Percentiles rank a stretch among this genome's conserved stretches.
These are phyloP conservation scores for Aspergillus fumigatus DNA, from an alignment of 2,329 filamentous ascomycete species.

Conservation along the genomic window DNA sequence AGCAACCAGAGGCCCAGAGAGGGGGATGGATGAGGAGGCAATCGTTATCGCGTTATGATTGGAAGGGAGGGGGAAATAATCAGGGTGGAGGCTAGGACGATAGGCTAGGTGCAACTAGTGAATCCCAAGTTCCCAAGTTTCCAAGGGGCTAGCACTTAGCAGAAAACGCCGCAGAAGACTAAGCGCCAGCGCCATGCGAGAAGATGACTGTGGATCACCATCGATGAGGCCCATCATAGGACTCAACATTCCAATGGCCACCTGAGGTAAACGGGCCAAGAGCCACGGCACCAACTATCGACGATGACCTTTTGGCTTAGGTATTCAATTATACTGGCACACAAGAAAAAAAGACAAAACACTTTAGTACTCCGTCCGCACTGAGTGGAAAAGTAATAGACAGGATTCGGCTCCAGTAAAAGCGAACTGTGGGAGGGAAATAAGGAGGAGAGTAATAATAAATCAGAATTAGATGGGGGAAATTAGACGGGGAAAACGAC, in stretches of 20 bases:
- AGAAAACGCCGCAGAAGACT: constrained; percentile 11
- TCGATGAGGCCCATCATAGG: constrained; percentile 15
- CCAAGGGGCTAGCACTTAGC: constrained; percentile 4
- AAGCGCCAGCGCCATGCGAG: not conserved
- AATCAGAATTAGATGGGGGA: not conserved
- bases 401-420: not conserved
- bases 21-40: constrained; percentile 10
- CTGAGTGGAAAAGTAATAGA: not conserved
- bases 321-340: not conserved
- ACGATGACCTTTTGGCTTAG: not conserved
- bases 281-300: not conserved
- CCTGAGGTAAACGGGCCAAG: not conserved
- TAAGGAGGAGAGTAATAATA: not conserved
- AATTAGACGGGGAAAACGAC: not conserved
- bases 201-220: constrained; percentile 16
- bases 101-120: constrained; percentile 19
- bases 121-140: constrained; percentile 14
- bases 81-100: not conserved
- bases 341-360: not conserved
- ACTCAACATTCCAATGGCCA: constrained; percentile 8
- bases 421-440: not conserved
- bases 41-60: not conserved
- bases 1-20: constrained; percentile 7
- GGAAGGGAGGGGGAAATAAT: not conserved
- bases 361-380: not conserved